Percentiles rank a stretch among this genome's conserved stretches.
Evolutionary conservation across 345 rosid species (phyloP).

Genomic region (Heritiera littoralis): DNA sequence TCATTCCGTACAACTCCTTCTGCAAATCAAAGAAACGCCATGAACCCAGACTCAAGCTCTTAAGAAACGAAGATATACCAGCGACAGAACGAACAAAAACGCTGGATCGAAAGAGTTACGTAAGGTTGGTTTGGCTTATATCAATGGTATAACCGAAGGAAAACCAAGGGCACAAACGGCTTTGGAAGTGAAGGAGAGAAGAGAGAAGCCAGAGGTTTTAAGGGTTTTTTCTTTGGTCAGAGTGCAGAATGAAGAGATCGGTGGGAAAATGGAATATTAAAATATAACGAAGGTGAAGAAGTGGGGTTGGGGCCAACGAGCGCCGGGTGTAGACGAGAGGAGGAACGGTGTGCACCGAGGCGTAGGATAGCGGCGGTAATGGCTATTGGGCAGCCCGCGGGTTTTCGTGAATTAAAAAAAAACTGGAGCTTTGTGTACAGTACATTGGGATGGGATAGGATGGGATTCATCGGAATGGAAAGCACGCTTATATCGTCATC

Average conservation of each 20-base stretch:
- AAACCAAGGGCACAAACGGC: background rate
- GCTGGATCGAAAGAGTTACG: background rate
- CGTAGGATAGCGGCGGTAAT: background rate
- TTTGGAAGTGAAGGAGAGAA: background rate
- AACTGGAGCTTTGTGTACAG: background rate
- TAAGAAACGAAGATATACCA: constrained; percentile 2
- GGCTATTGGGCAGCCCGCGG: background rate
- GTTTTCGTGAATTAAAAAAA: background rate
- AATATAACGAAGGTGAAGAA: too few relatives aligned
- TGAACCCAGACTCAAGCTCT: background rate
- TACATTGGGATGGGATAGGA: too few relatives aligned
- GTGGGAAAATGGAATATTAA: too few relatives aligned
- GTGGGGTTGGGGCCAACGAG: too few relatives aligned
- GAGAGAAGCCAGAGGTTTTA: background rate
- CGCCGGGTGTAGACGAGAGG: background rate
- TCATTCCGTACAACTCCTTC: constrained; percentile 6
- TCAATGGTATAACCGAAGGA: background rate
- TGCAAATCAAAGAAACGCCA: constrained; percentile 1
- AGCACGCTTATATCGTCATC: background rate
- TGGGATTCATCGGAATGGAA: background rate
- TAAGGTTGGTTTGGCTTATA: background rate
- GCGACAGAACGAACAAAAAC: background rate
- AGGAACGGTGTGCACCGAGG: background rate
- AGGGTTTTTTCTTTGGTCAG: too few relatives aligned
- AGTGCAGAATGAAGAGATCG: too few relatives aligned